These are phyloP conservation scores for Alternaria rosae DNA, from an alignment of 2,329 filamentous ascomycete genomes.

Conservation along the genomic window DNA sequence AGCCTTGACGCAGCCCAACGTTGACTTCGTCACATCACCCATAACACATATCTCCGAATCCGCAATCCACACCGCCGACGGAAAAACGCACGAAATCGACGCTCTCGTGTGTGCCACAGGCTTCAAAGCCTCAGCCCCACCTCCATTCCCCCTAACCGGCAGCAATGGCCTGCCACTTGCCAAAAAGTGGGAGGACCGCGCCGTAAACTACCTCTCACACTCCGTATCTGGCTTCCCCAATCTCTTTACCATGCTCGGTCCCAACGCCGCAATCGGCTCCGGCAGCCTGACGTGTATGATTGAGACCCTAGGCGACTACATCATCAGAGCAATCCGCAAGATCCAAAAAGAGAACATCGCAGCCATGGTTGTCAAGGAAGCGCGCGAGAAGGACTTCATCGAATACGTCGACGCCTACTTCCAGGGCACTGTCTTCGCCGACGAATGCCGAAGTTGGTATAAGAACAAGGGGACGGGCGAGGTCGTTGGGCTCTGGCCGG, in stretches of 20 bases:
- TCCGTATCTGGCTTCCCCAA: conserved; percentile 48
- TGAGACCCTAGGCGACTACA: conserved; percentile 50
- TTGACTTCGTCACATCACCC: conserved; percentile 44
- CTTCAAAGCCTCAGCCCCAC: conserved; percentile 50
- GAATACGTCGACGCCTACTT: conserved; percentile 46
- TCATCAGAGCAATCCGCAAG: conserved; percentile 51
- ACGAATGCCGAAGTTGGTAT: conserved; percentile 49
- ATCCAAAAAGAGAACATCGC: conserved; percentile 54
- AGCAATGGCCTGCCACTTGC: conserved; percentile 37
- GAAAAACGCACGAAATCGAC: conserved; percentile 50
- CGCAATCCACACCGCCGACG: conserved; percentile 53
- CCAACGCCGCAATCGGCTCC: conserved; percentile 52
- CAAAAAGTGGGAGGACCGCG: conserved; percentile 46
- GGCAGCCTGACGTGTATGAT: conserved; percentile 54
- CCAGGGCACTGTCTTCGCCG: conserved; percentile 41
- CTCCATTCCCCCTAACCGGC: conserved; percentile 51
- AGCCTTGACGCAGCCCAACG: conserved; percentile 53
- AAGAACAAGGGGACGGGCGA: conserved; percentile 35
- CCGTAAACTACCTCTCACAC: conserved; percentile 42
- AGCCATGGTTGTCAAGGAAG: conserved; percentile 41
- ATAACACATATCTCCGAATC: conserved; percentile 48
- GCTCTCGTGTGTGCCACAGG: conserved; percentile 57
- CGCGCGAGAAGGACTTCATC: conserved; percentile 39
- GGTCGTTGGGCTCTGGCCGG: conserved; percentile 47
- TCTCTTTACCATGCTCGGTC: conserved; percentile 53